Conservation (phyloP, 2,329 filamentous ascomycete genomes). For the Diaporthe citrichinensis region DNA sequence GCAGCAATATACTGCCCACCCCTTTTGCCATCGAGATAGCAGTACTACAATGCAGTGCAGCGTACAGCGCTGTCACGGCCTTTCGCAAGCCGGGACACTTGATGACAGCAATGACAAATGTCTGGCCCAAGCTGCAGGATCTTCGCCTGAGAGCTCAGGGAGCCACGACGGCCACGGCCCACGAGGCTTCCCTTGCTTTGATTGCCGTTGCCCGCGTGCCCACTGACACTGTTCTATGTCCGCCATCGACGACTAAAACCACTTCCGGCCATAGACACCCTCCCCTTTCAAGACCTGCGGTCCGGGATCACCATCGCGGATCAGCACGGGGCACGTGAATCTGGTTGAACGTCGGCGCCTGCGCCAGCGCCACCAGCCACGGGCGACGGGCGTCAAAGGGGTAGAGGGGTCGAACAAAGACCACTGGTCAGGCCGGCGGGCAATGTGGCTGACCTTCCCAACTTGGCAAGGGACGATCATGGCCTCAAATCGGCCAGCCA, state of each 20-base stretch:
- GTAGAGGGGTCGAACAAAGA: constrained; percentile 5
- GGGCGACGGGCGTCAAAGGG: background rate
- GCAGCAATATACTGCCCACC: constrained; percentile 16
- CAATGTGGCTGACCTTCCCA: constrained; percentile 2
- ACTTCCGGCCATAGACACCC: background rate
- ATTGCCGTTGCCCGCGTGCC: background rate
- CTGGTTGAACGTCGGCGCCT: background rate
- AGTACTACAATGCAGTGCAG: background rate
- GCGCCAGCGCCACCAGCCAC: background rate
- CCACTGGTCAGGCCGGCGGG: background rate
- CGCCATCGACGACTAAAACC: background rate
- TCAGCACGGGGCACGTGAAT: constrained; percentile 28
- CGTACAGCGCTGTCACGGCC: background rate
- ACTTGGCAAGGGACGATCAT: background rate
- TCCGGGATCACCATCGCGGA: background rate
- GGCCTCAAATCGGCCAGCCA: background rate
- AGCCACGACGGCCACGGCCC: constrained; percentile 1
- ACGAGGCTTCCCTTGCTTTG: background rate
- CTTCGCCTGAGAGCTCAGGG: background rate
- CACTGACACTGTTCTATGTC: background rate
- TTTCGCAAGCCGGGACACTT: background rate
- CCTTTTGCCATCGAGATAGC: constrained; percentile 22
- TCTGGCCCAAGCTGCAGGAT: constrained; percentile 5
- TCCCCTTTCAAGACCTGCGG: background rate
- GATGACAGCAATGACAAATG: constrained; percentile 14